Percentiles rank a stretch among this genome's conserved stretches.
Conservation (phyloP, 2,329 filamentous ascomycete species). For the Achaetomium macrosporum region DNA sequence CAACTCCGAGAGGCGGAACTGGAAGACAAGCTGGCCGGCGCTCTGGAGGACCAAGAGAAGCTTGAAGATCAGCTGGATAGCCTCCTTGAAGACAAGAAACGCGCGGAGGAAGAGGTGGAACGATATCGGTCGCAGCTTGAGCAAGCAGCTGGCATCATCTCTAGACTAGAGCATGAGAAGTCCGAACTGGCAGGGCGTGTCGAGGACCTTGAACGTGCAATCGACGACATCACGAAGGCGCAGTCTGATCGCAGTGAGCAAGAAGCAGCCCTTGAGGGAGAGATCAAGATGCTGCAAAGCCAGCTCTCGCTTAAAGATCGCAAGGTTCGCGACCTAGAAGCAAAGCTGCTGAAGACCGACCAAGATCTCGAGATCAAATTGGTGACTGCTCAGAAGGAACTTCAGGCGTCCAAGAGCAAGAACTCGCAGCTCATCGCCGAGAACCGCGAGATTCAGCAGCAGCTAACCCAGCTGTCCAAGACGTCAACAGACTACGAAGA, state of each 20-base stretch:
- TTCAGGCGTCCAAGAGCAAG: slow-evolving; percentile 65
- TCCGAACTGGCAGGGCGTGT: slow-evolving; percentile 63
- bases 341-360: slow-evolving; percentile 74
- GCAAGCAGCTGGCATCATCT: slow-evolving; percentile 83
- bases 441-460: slow-evolving; percentile 74
- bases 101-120: slow-evolving; percentile 77
- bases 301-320: slow-evolving; percentile 84
- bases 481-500: slow-evolving; percentile 96
- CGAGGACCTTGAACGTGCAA: slow-evolving; percentile 61
- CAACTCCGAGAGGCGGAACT: slow-evolving; percentile 88
- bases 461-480: slow-evolving; percentile 78
- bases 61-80: slow-evolving; percentile 91
- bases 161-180: slow-evolving; percentile 81
- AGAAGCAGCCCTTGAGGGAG: slow-evolving; percentile 70
- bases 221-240: slow-evolving; percentile 63
- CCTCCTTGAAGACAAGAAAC: slow-evolving; percentile 82
- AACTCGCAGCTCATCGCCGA: slow-evolving; percentile 73
- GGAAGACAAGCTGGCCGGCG: slow-evolving; percentile 85
- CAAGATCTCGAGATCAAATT: slow-evolving; percentile 87
- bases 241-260: slow-evolving; percentile 70
- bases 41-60: slow-evolving; percentile 88
- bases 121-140: slow-evolving; percentile 76
- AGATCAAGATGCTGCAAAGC: slow-evolving; percentile 87
- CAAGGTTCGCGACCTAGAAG: slow-evolving; percentile 82
- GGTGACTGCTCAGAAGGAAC: slow-evolving; percentile 68